phyloP scores from a whole-genome alignment of 2,329 filamentous ascomycete genomes.

The Parastagonospora nodorum region DNA sequence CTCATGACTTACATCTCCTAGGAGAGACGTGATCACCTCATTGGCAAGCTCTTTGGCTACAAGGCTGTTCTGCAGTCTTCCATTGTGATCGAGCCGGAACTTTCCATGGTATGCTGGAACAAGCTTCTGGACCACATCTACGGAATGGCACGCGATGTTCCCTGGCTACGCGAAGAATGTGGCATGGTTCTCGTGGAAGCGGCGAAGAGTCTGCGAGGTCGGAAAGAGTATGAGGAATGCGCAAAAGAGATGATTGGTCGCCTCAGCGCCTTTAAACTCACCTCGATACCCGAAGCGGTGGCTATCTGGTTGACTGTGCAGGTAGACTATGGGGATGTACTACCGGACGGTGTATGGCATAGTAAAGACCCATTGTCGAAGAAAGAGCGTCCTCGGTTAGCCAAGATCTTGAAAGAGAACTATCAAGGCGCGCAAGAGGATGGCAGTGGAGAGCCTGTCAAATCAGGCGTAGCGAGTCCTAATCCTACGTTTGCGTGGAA shows the following conservation, averaged over 20 bases:
- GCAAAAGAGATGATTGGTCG: slow-evolving; percentile 67
- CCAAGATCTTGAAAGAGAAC: slow-evolving; percentile 80
- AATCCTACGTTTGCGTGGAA: slow-evolving; percentile 90
- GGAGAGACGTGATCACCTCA: slow-evolving; percentile 83
- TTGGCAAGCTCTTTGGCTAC: slow-evolving; percentile 85
- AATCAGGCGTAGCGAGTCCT: slow-evolving; percentile 76
- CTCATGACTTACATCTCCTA: slow-evolving; percentile 53
- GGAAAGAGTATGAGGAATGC: slow-evolving; percentile 57
- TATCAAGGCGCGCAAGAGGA: slow-evolving; percentile 57
- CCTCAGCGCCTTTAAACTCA: slow-evolving; percentile 68
- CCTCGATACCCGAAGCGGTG: slow-evolving; percentile 84
- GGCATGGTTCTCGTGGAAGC: slow-evolving; percentile 80
- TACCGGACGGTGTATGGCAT: slow-evolving; percentile 75
- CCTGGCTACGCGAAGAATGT: slow-evolving; percentile 88
- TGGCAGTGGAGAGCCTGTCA: slow-evolving; percentile 52
- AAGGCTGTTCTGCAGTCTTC: slow-evolving; percentile 83
- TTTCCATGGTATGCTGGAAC: slow-evolving; percentile 63
- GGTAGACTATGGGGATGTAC: slow-evolving; percentile 65
- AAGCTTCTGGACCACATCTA: slow-evolving; percentile 74
- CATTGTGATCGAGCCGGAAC: slow-evolving; percentile 66
- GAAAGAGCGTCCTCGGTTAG: slow-evolving; percentile 70
- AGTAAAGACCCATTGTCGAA: slow-evolving; percentile 72
- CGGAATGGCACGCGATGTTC: slow-evolving; percentile 77
- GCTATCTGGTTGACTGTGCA: slow-evolving; percentile 81
- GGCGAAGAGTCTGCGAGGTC: slow-evolving; percentile 59